Conservation (phyloP, 139 green algal species). For the Closterium sp. region DNA sequence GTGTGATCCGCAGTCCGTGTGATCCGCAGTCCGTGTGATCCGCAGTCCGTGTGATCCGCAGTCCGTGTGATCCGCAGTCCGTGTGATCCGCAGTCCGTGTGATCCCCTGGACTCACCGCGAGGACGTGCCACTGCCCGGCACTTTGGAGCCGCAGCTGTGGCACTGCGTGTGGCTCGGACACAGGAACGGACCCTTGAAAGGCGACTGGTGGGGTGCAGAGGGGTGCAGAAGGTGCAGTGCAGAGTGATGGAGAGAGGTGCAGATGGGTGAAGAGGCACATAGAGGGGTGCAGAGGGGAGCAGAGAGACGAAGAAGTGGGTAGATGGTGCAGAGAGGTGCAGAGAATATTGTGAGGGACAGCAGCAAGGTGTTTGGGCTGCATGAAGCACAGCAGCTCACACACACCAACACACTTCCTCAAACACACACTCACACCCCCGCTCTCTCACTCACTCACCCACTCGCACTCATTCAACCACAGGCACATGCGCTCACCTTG, state of each 20-base stretch:
- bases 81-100: too few relatives aligned
- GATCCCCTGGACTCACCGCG: slow-evolving; percentile 12
- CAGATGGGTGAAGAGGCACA: background rate
- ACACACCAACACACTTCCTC: too few relatives aligned
- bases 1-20: too few relatives aligned
- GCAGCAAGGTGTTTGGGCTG: too few relatives aligned
- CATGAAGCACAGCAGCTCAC: too few relatives aligned
- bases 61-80: too few relatives aligned
- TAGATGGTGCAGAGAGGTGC: too few relatives aligned
- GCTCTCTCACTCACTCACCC: too few relatives aligned
- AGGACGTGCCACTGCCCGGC: slow-evolving; percentile 27
- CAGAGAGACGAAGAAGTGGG: background rate
- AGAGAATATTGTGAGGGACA: too few relatives aligned
- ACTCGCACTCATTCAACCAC: background rate
- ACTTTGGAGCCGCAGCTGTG: slow-evolving; percentile 25
- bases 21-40: too few relatives aligned
- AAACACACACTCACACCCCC: too few relatives aligned
- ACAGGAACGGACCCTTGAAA: slow-evolving; percentile 17
- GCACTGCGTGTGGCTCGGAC: slow-evolving; percentile 19
- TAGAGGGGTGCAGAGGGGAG: background rate
- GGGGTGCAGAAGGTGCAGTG: background rate
- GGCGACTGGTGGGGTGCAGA: background rate
- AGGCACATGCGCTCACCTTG: background rate
- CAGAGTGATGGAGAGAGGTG: background rate
- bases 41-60: too few relatives aligned